Base-by-base conservation (phyloP, 2,329 filamentous ascomycete species). In the Fusarium lyarnte region DNA sequence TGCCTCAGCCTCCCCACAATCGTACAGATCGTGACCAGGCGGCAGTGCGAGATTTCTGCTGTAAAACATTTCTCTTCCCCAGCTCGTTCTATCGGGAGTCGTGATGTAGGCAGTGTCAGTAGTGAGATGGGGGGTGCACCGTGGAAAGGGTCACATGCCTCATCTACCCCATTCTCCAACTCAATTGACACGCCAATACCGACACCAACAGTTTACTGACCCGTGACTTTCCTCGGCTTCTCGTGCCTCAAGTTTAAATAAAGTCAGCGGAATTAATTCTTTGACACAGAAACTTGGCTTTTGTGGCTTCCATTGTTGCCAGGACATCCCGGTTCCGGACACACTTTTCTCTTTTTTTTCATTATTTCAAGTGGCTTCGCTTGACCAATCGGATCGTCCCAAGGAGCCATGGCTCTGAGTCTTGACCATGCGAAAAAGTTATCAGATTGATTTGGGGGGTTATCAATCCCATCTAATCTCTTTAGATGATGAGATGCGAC, bases 401-500 rank as follows among this genome's bases (percentile, higher is more conserved):
- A 72, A 38, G 25, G 39, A 53, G 59, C 41, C 59, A 35, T 61
- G 64, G 59, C 42, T 49, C 33, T 54, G 35, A 65, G 61, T 54
- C 51, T 53, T 61, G 58, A 67, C 53, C 58, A 53, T 10, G 45
- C 17, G n/a, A 55, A 62, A 36, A 51, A 58, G 53, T 73, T 73
- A 73, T 71, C 70, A 73, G 70, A 73, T 73, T 58, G 54, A 68
- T 52, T 52, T 52, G 55, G 29, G 33, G 38, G 35, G 64, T 78
- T 77, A 78, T 78, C 76, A 78, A 78, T 78, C 76, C 71, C 69
- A 78, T 78, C 76, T 78, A 78, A 78, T 77, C 76, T 77, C 43
- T 62, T 63, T 38, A 43, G 35, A 46, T 63, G 46, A 39, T 73
- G 63, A 65, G 62, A 58, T 61, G 65, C 42, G 62, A 52, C 51